phyloP scores from a whole-genome alignment of 257 asterid genomes.

The Agastache rugosa region DNA sequence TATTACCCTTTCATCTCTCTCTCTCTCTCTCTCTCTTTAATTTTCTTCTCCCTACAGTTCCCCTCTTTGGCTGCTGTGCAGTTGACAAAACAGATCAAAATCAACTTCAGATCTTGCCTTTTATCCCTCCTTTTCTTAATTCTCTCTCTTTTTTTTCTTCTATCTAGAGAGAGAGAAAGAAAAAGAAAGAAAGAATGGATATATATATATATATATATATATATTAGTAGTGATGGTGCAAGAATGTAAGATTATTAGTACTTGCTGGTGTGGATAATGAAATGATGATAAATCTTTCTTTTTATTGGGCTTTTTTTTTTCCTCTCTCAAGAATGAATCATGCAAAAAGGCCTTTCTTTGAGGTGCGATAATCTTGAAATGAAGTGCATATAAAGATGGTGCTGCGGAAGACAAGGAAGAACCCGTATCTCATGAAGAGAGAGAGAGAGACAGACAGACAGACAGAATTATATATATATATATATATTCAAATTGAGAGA shows the following conservation, averaged over 20 bases:
- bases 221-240: no score
- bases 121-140: background rate
- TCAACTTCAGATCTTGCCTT: conserved; percentile 40
- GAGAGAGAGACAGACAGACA: conserved; percentile 30
- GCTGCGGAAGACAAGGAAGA: conserved; percentile 67
- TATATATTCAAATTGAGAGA: no score
- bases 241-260: no score
- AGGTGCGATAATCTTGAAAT: conserved; percentile 46
- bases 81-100: conserved; percentile 45
- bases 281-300: no score
- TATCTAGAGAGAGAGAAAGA: conserved; percentile 10
- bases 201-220: no score
- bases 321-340: conserved; percentile 30
- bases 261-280: no score
- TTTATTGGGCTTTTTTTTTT: no score
- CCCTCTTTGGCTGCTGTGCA: conserved; percentile 47
- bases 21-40: background rate
- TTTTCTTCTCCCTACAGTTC: conserved; percentile 34
- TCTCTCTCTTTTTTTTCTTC: background rate
- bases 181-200: background rate
- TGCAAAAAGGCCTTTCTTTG: conserved; percentile 50
- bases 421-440: conserved; percentile 49
- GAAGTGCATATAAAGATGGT: conserved; percentile 78
- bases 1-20: conserved; percentile 22
- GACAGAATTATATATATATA: no score